These are phyloP conservation scores for Epichloe glyceriae DNA, from an alignment of 2,329 filamentous ascomycete genomes.

Conservation along the genomic window DNA sequence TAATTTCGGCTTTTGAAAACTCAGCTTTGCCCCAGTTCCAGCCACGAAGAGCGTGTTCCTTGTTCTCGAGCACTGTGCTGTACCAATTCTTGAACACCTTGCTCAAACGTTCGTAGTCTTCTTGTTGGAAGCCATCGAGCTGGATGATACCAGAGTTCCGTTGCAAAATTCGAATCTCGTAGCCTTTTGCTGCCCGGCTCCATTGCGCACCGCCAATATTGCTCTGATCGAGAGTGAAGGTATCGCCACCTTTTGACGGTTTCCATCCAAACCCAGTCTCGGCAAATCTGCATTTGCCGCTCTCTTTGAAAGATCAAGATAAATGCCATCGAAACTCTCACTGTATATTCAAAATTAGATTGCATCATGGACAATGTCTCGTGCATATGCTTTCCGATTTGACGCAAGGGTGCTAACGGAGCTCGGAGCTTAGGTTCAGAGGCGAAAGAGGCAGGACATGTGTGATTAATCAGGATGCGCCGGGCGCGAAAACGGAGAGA, in stretches of 20 bases:
- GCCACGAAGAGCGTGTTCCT: conserved; percentile 86
- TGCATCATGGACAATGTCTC: neutral
- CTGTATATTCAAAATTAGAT: conserved; percentile 20
- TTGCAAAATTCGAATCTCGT: conserved; percentile 83
- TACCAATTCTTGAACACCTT: conserved; percentile 99
- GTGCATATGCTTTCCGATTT: neutral
- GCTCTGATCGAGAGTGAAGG: conserved; percentile 80
- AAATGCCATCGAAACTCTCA: conserved; percentile 96
- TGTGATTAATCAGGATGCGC: neutral
- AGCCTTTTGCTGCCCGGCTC: conserved; percentile 86
- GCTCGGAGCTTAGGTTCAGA: neutral
- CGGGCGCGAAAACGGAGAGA: neutral
- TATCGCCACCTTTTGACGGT: conserved; percentile 72
- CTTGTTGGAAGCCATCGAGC: conserved; percentile 86
- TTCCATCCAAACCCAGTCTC: conserved; percentile 96
- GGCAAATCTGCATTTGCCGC: conserved; percentile 86
- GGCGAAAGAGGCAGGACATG: neutral
- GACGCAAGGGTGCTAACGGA: neutral
- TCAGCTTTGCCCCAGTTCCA: conserved; percentile 99
- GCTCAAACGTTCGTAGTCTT: conserved; percentile 81
- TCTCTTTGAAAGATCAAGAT: conserved; percentile 90
- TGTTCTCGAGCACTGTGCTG: conserved; percentile 79
- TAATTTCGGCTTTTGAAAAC: conserved; percentile 85
- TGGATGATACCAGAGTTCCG: conserved; percentile 78
- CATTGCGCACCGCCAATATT: conserved; percentile 84